Conservation (phyloP, 805 yeast genomes). For the Alloascoidea hylecoeti region DNA sequence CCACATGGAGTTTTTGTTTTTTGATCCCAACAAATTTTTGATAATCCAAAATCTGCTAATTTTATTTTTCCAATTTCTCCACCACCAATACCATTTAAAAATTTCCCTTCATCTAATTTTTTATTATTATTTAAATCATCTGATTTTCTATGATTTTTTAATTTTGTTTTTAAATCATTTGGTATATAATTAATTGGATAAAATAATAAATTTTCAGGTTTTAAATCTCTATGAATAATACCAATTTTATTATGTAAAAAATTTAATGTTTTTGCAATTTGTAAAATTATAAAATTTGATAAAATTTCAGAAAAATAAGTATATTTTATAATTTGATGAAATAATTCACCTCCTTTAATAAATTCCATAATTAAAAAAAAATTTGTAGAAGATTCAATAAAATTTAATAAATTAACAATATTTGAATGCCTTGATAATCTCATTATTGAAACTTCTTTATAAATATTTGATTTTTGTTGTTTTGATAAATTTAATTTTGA, state of each 20-base stretch:
- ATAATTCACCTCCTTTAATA: conserved; percentile 68
- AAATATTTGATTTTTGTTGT: conserved; percentile 37
- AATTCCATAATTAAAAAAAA: conserved; percentile 57
- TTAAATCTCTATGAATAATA: conserved; percentile 68
- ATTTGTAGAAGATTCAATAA: conserved; percentile 32
- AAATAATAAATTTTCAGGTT: conserved; percentile 67
- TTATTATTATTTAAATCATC: conserved; percentile 61
- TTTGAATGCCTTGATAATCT: conserved; percentile 36
- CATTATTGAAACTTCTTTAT: conserved; percentile 67
- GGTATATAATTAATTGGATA: conserved; percentile 35
- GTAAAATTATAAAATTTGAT: conserved; percentile 58
- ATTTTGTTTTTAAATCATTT: conserved; percentile 19
- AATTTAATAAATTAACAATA: conserved; percentile 38
- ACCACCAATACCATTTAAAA: conserved; percentile 70
- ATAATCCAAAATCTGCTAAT: conserved; percentile 90
- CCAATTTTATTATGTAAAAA: conserved; percentile 60
- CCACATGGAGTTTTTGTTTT: conserved; percentile 97
- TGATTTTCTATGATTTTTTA: conserved; percentile 25
- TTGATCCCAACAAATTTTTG: conserved; percentile 78
- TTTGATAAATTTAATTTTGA: conserved; percentile 30
- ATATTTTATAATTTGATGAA: conserved; percentile 63
- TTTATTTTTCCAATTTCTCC: conserved; percentile 87
- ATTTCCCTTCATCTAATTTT: conserved; percentile 79
- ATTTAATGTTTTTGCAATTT: conserved; percentile 56
- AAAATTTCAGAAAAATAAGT: conserved; percentile 67